Evolutionary conservation across 352 stramenopile species (phyloP).

Genomic region (Chrysophaeum taylorii): DNA sequence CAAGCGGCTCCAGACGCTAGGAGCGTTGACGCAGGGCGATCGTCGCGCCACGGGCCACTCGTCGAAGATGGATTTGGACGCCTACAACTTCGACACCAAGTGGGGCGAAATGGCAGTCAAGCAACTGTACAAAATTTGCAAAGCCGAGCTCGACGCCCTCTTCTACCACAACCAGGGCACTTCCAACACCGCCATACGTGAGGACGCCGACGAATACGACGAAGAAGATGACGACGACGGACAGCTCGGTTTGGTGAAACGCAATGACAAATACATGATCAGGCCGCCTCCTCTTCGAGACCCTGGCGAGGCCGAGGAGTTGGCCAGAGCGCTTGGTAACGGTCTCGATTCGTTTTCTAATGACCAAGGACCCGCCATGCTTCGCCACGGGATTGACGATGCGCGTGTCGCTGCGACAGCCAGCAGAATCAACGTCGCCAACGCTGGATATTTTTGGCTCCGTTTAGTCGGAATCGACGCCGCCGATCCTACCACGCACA

Average conservation of each 20-base stretch:
- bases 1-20: slow-evolving; percentile 38
- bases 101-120: neutral
- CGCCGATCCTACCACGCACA: neutral
- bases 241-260: no score
- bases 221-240: no score
- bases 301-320: neutral
- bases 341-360: no score
- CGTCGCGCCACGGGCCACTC: slow-evolving; percentile 28
- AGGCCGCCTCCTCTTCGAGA: neutral
- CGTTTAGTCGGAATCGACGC: neutral
- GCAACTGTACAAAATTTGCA: neutral
- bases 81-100: slow-evolving; percentile 11
- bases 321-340: no score
- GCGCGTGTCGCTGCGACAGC: no score
- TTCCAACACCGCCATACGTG: no score
- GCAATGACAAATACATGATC: neutral
- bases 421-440: neutral
- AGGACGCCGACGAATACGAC: no score
- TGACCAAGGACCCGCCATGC: no score
- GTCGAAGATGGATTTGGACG: slow-evolving; percentile 22
- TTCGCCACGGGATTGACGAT: no score
- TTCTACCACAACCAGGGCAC: no score
- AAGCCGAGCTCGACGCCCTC: no score
- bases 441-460: neutral
- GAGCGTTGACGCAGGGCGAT: slow-evolving; percentile 44